Evolutionary conservation across 1,139 yeast genomes (phyloP), one percentile per base, ranked within the genome.

Genomic region (Zygoascus sp.): DNA sequence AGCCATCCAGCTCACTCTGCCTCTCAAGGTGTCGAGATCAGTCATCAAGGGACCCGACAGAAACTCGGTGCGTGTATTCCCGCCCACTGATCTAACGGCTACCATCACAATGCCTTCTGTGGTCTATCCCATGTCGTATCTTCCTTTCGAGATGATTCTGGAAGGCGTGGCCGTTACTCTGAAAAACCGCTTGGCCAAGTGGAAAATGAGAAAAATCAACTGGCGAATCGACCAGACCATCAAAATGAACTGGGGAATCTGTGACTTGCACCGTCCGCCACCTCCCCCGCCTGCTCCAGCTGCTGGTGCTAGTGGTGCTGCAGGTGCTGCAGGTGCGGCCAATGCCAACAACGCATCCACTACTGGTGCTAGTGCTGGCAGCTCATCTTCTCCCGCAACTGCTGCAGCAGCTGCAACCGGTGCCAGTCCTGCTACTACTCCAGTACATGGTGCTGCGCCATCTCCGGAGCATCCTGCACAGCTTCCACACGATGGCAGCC

Each of bases 201-300:
- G 98, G 98, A 76, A 95, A 64, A 83, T 94, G 90, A 75, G 97
- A 46, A 86, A 89, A 63, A 66, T 92, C 45, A 75, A 75, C 49
- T 92, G 98, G 97, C 75, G 89, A 57, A 75, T 92, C n/a, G 96
- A 90, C 60, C 98, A 92, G 63, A 75, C 75, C 41, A 75, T 81
- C 11, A 80, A 81, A 57, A 73, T 88, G 27, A 72, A 76, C 53
- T 77, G 81, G 1, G 39, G 47, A 17, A 28, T 48, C 3, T 58
- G 61, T 42, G 47, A 47, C 9, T 42, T 34, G 25, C 58, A 55
- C 38, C 36, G 23, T 8, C 5, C 17, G 17, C 32, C 41, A 15
- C 37, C 37, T 5, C 38, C 37, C 2, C 44, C 38, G 10, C 44
- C 38, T 19, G 25, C 42, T 27, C 34, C 42, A 8, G 35, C 42